Evolutionary conservation across 805 yeast species (phyloP).

Genomic region (Pichia rugopelliculosa): DNA sequence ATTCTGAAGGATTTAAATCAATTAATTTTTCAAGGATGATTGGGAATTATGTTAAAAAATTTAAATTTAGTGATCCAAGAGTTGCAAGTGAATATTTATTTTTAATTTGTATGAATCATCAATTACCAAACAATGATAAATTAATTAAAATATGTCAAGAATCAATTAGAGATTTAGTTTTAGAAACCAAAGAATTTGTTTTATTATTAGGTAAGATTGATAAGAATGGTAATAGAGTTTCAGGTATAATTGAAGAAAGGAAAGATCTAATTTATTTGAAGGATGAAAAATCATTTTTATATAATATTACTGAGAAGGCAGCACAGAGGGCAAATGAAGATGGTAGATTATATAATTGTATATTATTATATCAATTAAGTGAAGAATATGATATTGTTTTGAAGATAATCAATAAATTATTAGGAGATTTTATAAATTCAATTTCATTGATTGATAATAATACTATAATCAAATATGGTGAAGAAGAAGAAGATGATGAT

Average conservation of each 20-base stretch:
- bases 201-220: constrained; percentile 78
- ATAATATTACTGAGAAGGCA: constrained; percentile 72
- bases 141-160: constrained; percentile 62
- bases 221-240: constrained; percentile 65
- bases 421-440: constrained; percentile 70
- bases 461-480: constrained; percentile 17
- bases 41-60: constrained; percentile 75
- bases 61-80: constrained; percentile 79
- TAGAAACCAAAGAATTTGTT: constrained; percentile 79
- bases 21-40: constrained; percentile 54
- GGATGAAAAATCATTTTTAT: constrained; percentile 53
- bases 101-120: constrained; percentile 49
- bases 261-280: constrained; percentile 54
- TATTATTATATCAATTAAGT: constrained; percentile 77
- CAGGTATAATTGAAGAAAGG: constrained; percentile 80
- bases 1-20: constrained; percentile 22
- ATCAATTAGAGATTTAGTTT: constrained; percentile 73
- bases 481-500: constrained; percentile 13
- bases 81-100: constrained; percentile 87
- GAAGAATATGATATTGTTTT: constrained; percentile 83
- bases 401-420: constrained; percentile 58
- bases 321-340: constrained; percentile 87
- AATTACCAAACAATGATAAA: constrained; percentile 22
- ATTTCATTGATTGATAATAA: constrained; percentile 38
- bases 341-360: constrained; percentile 80